phyloP scores from a whole-genome alignment of 768 basidiomycete genomes.

The Sporobolomyces phaffii region DNA sequence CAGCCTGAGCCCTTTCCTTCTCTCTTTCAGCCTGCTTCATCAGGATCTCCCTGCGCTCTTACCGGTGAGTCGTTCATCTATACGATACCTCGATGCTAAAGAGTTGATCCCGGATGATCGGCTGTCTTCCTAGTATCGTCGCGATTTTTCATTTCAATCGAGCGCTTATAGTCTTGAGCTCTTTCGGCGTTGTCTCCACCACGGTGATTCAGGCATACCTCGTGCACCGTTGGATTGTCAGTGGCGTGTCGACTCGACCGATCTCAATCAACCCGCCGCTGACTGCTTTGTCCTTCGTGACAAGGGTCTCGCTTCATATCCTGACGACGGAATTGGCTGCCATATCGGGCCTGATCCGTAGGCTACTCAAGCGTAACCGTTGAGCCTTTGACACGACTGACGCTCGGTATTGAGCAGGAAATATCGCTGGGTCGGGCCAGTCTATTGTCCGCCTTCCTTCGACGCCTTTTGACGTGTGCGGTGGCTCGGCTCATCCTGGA shows the following conservation, averaged over 20 bases:
- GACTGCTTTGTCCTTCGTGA: neutral
- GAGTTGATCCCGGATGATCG: neutral
- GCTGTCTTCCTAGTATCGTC: too few species aligned
- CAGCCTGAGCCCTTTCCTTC: neutral
- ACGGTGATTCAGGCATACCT: neutral
- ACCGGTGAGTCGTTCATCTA: constrained; percentile 7
- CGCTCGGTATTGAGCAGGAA: too few species aligned
- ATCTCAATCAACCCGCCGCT: neutral
- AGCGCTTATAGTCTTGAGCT: neutral
- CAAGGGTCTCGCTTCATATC: neutral
- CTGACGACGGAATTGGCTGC: neutral
- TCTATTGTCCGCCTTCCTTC: neutral
- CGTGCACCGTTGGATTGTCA: neutral
- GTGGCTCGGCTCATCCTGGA: neutral
- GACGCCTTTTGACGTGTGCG: too few species aligned
- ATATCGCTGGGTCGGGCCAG: neutral
- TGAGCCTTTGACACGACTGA: too few species aligned
- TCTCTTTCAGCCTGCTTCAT: neutral
- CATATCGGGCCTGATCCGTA: neutral
- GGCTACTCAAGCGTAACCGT: too few species aligned
- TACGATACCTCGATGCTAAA: too few species aligned
- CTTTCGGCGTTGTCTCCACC: neutral
- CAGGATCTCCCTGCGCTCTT: neutral
- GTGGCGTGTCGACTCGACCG: neutral
- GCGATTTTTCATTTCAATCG: neutral